Conservation (phyloP, 2,329 filamentous ascomycete genomes). For the Cryphonectria naterciae region DNA sequence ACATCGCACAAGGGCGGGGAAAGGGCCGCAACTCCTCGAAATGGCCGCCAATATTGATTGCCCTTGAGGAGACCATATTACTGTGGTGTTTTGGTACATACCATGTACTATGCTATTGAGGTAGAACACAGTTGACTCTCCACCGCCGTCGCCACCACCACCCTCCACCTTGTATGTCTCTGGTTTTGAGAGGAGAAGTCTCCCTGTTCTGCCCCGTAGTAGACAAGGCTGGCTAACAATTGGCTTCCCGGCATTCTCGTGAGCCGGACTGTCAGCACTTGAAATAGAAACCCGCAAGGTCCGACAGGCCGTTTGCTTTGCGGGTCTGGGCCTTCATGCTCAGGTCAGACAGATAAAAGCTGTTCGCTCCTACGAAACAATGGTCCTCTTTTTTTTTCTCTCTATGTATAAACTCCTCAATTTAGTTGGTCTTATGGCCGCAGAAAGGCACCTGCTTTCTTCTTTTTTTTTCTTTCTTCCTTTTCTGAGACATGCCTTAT, state of each 20-base stretch:
- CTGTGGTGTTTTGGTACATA: too few relatives aligned
- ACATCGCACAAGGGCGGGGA: constrained; percentile 30
- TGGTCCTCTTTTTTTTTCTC: background rate
- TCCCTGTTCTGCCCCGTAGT: background rate
- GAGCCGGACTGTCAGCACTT: background rate
- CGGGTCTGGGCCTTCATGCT: background rate
- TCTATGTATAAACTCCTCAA: background rate
- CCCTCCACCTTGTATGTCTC: background rate
- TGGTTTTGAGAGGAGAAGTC: background rate
- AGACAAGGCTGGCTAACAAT: background rate
- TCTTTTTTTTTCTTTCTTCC: background rate
- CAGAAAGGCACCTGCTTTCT: background rate
- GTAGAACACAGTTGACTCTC: background rate
- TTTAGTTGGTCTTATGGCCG: background rate
- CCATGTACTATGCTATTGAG: background rate
- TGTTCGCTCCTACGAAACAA: background rate
- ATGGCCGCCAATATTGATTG: background rate
- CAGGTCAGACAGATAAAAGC: background rate
- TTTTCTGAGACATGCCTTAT: constrained; percentile 5
- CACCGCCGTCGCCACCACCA: background rate
- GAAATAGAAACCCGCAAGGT: constrained; percentile 24
- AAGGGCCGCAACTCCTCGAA: background rate
- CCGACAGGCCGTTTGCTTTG: constrained; percentile 6
- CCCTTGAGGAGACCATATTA: background rate
- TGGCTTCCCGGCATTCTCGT: background rate